phyloP scores from a whole-genome alignment of 176 grass and related monocot genomes.

The Typha latifolia region DNA sequence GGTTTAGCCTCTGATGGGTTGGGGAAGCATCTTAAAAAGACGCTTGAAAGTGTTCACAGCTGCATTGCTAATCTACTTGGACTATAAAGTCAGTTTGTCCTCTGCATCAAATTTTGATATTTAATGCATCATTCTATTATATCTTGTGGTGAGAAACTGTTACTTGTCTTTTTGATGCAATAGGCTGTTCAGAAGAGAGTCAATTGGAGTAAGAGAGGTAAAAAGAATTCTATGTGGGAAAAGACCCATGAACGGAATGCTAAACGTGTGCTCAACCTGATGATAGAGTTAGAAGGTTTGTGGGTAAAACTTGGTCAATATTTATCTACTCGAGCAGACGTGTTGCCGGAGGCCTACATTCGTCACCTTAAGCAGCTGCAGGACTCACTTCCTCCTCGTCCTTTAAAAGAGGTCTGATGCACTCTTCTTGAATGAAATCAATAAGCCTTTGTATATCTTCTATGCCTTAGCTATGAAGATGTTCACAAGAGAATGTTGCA shows the following conservation, averaged over 20 bases:
- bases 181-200: constrained; percentile 85
- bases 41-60: constrained; percentile 71
- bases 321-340: constrained; percentile 93
- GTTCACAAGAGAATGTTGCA: no score
- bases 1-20: constrained; percentile 52
- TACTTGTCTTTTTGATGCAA: constrained; percentile 5
- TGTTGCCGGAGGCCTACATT: constrained; percentile 90
- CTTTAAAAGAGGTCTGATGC: constrained; percentile 65
- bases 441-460: no score
- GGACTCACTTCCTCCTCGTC: constrained; percentile 81
- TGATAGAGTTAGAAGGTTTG: constrained; percentile 87
- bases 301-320: constrained; percentile 98
- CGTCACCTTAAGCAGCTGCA: constrained; percentile 71
- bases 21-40: constrained; percentile 58
- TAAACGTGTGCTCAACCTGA: constrained; percentile 73
- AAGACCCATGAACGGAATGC: constrained; percentile 85
- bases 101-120: constrained; percentile 3
- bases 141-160: not conserved
- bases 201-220: constrained; percentile 49
- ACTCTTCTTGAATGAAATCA: not conserved
- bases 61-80: constrained; percentile 61
- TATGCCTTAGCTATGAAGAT: no score
- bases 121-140: not conserved
- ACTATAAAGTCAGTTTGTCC: constrained; percentile 59
- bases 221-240: constrained; percentile 55